Evolutionary conservation across 148 eudicot genomes (phyloP), one percentile per base, ranked within the genome.

Genomic region (Vaccinium macrocarpon): DNA sequence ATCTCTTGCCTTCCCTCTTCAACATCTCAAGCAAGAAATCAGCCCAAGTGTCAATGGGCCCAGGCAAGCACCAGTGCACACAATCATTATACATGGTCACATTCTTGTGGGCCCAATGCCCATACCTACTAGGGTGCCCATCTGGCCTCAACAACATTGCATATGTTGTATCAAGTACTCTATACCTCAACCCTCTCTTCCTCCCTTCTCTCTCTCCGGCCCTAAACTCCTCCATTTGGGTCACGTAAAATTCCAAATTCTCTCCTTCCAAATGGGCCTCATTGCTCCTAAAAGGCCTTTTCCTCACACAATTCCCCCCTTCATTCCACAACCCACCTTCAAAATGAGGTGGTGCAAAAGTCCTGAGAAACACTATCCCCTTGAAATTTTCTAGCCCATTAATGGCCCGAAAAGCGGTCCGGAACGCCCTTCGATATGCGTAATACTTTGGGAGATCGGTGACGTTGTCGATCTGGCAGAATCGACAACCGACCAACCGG

Each of bases 61-160:
- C 95, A 61, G 94, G 94, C 61, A 92, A 66, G 56, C 95, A 92
- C 95, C 95, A 92, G 80, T 92, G 95, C 19, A 92, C 92, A 80
- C 95, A 92, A 50, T 91, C 95, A 81, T 89, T 92, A 19, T 83
- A 82, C 88, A 89, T 76, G 1, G 81, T 79, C 76, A 75, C 90
- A 35, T 88, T 88, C 51, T 85, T 80, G 32, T 73, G 25, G 0
- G 92, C 88, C 85, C 87, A 87, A 76, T 90, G 95, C 19, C 95
- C 95, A 55, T 89, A 92, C 59, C 46, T 78, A 62, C 92, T 91
- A 0, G 94, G 94, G 83, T 92, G 94, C 35, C 94, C 94, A n/a
- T 92, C 95, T 2, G 93, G 92, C 82, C 93, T 88, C 91, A 91
- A 15, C 86, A 91, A 56, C 91, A 89, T 89, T 5, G 91, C 87